Evolutionary conservation across 495 filamentous ascomycete genomes (phyloP).

Genomic region (Aspergillus sclerotioniger): DNA sequence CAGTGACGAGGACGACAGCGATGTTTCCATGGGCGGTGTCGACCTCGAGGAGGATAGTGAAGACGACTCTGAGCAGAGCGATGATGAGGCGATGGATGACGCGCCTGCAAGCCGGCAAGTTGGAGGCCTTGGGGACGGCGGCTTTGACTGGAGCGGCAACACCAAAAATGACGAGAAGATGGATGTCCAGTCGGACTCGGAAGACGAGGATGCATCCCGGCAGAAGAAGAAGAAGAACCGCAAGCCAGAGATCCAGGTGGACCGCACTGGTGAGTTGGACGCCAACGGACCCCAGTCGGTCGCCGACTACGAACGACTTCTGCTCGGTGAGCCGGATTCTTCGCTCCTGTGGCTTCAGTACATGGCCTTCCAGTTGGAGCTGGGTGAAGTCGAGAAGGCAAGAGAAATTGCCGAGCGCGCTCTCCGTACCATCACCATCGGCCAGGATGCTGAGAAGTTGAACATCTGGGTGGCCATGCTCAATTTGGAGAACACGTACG

Average conservation of each 20-base stretch:
- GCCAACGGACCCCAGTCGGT: slow-evolving; percentile 85
- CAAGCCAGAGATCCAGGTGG: slow-evolving; percentile 77
- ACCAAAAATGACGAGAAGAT: slow-evolving; percentile 45
- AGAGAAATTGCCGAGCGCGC: slow-evolving; percentile 87
- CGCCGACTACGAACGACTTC: slow-evolving; percentile 87
- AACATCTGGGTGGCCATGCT: slow-evolving; percentile 93
- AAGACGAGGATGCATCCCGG: slow-evolving; percentile 44
- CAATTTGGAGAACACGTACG: slow-evolving; percentile 91
- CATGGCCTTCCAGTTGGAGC: slow-evolving; percentile 93
- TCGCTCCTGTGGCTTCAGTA: slow-evolving; percentile 90
- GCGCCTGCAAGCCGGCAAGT: slow-evolving; percentile 24
- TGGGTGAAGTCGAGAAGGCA: slow-evolving; percentile 81
- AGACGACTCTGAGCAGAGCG: slow-evolving; percentile 36
- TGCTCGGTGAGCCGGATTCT: slow-evolving; percentile 86
- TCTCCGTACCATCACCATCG: slow-evolving; percentile 80
- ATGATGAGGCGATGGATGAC: slow-evolving; percentile 34
- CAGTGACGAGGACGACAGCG: slow-evolving; percentile 39
- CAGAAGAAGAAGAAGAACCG: slow-evolving; percentile 79
- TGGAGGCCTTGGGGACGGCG: slow-evolving; percentile 67
- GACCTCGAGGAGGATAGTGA: slow-evolving; percentile 53
- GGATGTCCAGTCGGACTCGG: slow-evolving; percentile 40
- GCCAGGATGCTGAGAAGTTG: slow-evolving; percentile 83
- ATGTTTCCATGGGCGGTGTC: slow-evolving; percentile 49
- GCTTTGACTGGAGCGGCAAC: slow-evolving; percentile 84
- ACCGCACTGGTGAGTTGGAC: slow-evolving; percentile 85